phyloP scores from a whole-genome alignment of 305 asterid species.

The Fraxinus dipetala region DNA sequence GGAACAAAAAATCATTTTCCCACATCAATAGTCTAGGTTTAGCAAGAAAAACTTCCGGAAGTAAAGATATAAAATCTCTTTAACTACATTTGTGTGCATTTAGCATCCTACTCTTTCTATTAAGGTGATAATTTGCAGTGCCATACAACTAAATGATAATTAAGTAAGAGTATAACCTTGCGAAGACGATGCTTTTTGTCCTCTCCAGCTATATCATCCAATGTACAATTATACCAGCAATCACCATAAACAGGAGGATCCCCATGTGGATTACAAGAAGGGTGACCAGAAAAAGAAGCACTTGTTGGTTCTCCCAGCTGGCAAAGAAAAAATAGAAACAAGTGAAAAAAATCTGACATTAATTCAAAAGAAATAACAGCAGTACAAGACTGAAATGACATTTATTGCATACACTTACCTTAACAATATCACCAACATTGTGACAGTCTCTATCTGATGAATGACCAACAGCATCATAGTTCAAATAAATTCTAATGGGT shows the following conservation, averaged over 20 bases:
- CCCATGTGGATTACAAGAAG: conserved; percentile 82
- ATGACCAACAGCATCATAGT: conserved; percentile 97
- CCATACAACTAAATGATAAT: conserved; percentile 1
- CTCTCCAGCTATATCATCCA: conserved; percentile 78
- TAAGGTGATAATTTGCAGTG: not conserved
- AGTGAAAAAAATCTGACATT: not conserved
- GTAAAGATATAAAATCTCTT: not conserved
- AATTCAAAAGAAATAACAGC: conserved; percentile 13
- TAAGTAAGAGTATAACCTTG: conserved; percentile 49
- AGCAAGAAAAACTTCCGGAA: not conserved
- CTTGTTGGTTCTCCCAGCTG: conserved; percentile 91
- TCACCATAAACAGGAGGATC: conserved; percentile 88
- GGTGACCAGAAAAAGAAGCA: conserved; percentile 72
- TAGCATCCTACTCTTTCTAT: conserved; percentile 1
- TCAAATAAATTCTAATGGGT: conserved; percentile 81
- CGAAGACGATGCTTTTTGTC: conserved; percentile 89
- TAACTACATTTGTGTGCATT: not conserved
- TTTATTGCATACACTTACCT: conserved; percentile 50
- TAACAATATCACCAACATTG: conserved; percentile 72
- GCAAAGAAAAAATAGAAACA: conserved; percentile 22
- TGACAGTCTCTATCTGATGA: conserved; percentile 89
- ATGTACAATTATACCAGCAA: conserved; percentile 92
- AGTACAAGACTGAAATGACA: not conserved
- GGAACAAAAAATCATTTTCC: not conserved
- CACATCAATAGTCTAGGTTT: not conserved